Percentiles rank a stretch among this genome's conserved stretches.
Conservation (phyloP, 2,329 filamentous ascomycete species). For the Epichloe coenophiala region DNA sequence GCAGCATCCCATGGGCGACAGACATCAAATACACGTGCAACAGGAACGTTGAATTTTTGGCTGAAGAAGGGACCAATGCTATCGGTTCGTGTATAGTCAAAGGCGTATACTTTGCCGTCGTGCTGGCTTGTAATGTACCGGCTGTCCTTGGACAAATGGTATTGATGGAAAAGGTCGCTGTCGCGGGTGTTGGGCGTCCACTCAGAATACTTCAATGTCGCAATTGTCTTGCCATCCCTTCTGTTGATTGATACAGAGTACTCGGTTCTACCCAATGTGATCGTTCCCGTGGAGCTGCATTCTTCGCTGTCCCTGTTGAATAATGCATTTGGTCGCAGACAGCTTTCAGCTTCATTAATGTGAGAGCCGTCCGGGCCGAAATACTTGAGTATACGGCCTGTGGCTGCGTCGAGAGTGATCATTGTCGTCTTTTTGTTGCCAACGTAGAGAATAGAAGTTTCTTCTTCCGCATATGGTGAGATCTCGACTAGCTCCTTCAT, state of each 20-base stretch:
- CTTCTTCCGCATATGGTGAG: conserved; percentile 60
- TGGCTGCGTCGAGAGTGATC: conserved; percentile 78
- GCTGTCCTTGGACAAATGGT: conserved; percentile 66
- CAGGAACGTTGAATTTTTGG: conserved; percentile 59
- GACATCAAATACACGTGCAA: conserved; percentile 81
- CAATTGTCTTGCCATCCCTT: conserved; percentile 60
- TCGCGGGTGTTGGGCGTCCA: conserved; percentile 92
- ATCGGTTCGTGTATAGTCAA: conserved; percentile 50
- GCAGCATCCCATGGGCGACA: conserved; percentile 57
- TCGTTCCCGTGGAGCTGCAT: conserved; percentile 66
- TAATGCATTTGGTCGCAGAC: conserved; percentile 53
- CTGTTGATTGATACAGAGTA: conserved; percentile 82
- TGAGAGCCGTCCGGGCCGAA: conserved; percentile 65
- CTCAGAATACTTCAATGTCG: conserved; percentile 83
- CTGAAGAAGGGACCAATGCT: conserved; percentile 46
- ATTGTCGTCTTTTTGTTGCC: conserved; percentile 84
- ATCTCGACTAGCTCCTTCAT: conserved; percentile 85
- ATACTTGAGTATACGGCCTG: conserved; percentile 67
- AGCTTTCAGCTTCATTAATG: conserved; percentile 59
- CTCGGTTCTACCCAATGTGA: conserved; percentile 75
- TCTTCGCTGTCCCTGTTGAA: conserved; percentile 57
- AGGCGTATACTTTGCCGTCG: conserved; percentile 71
- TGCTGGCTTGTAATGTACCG: conserved; percentile 80
- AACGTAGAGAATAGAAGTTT: conserved; percentile 67
- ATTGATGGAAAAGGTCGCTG: conserved; percentile 73